These are phyloP conservation scores for Wickerhamiella brachini DNA, from an alignment of 805 yeast genomes.

Conservation along the genomic window DNA sequence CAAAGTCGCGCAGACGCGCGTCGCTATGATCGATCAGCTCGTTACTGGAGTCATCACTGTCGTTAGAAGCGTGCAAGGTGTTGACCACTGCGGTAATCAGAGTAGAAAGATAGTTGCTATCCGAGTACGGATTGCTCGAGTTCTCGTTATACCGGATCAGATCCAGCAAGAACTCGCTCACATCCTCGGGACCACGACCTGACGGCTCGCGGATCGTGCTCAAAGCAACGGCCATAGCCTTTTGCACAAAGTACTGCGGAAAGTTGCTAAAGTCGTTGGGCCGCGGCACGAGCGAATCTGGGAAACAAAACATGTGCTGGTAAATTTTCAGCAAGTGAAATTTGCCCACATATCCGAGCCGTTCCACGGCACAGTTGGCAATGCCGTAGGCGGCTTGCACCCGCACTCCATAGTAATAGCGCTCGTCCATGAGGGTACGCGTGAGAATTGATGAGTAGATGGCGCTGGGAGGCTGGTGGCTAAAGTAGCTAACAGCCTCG, in stretches of 20 bases:
- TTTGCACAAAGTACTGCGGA: slow-evolving; percentile 53
- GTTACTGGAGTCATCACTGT: slow-evolving; percentile 1
- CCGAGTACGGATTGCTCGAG: slow-evolving; percentile 61
- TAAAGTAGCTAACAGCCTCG: slow-evolving; percentile 67
- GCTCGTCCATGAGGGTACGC: slow-evolving; percentile 65
- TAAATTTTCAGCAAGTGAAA: slow-evolving; percentile 58
- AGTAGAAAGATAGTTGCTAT: slow-evolving; percentile 48
- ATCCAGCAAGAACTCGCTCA: slow-evolving; percentile 52
- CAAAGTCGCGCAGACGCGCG: slow-evolving; percentile 22
- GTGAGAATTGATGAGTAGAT: slow-evolving; percentile 65
- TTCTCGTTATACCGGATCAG: slow-evolving; percentile 77
- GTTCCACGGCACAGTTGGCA: slow-evolving; percentile 49
- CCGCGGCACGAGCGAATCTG: slow-evolving; percentile 45
- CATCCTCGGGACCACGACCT: slow-evolving; percentile 46
- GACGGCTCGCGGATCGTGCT: slow-evolving; percentile 46
- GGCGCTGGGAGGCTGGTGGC: slow-evolving; percentile 47
- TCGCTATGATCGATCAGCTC: slow-evolving; percentile 8
- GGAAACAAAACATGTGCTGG: slow-evolving; percentile 56
- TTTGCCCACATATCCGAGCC: slow-evolving; percentile 56
- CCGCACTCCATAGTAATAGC: slow-evolving; percentile 83
- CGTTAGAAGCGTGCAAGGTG: slow-evolving; percentile 19
- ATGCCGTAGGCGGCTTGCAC: slow-evolving; percentile 75
- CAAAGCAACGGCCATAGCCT: slow-evolving; percentile 50
- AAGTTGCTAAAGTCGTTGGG: slow-evolving; percentile 73
- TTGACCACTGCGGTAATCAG: slow-evolving; percentile 43